A percentile compares a stretch with the other conserved stretches of the same genome.
Conservation (phyloP, 495 filamentous ascomycete species). For the Penicillium antarcticum region DNA sequence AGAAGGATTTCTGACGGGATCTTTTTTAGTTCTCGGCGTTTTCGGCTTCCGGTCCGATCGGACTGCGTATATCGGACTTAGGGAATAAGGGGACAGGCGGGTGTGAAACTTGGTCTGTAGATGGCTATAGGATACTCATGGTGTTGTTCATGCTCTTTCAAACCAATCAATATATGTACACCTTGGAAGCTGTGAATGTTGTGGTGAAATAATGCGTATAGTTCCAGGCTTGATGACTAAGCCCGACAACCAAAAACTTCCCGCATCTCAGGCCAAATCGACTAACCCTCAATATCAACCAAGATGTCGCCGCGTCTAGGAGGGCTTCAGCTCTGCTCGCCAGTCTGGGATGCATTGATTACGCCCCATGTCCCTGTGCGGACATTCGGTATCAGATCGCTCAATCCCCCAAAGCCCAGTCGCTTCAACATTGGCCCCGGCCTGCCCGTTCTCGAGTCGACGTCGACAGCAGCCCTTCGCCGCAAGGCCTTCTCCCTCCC, state of each 20-base stretch:
- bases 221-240: slow-evolving; percentile 7
- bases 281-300: slow-evolving; percentile 5
- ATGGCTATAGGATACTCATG: too few species aligned
- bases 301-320: slow-evolving; percentile 38
- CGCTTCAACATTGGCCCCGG: slow-evolving; percentile 43
- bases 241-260: slow-evolving; percentile 22
- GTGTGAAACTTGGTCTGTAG: not conserved
- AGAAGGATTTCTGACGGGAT: slow-evolving; percentile 2
- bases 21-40: slow-evolving; percentile 12
- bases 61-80: slow-evolving; percentile 1
- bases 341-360: slow-evolving; percentile 18
- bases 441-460: slow-evolving; percentile 59
- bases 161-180: too few species aligned
- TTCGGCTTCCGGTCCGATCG: slow-evolving; percentile 10
- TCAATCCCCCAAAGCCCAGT: slow-evolving; percentile 45
- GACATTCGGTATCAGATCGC: slow-evolving; percentile 47
- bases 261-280: not conserved
- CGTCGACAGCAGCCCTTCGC: slow-evolving; percentile 73
- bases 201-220: not conserved
- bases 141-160: too few species aligned
- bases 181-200: too few species aligned
- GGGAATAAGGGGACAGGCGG: not conserved
- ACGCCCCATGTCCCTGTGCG: slow-evolving; percentile 23
- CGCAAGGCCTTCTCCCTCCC: slow-evolving; percentile 76
- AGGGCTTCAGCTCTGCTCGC: slow-evolving; percentile 28